Evolutionary conservation across 1,284 basidiomycete genomes (phyloP).

Genomic region (Leccinum pallidistipes): DNA sequence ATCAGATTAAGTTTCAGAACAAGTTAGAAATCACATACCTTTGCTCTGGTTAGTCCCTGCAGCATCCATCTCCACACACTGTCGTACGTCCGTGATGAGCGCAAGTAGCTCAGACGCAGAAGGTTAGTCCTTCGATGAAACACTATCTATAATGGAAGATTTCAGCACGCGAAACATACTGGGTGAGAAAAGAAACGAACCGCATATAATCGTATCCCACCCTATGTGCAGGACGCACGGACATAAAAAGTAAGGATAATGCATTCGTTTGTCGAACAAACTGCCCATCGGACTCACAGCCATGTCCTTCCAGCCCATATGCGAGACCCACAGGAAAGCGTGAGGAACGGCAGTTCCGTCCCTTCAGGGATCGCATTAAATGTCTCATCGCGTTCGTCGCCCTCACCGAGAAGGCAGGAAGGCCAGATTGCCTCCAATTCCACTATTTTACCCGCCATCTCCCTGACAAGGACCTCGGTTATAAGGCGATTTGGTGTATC

Average conservation of each 20-base stretch:
- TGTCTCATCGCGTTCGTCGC: conserved; percentile 16
- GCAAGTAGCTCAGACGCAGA: conserved; percentile 65
- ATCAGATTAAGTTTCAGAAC: no score
- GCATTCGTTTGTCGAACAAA: conserved; percentile 67
- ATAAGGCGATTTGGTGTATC: no score
- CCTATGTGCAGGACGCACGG: neutral
- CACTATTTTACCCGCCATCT: no score
- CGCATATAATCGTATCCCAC: neutral
- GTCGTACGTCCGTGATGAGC: conserved; percentile 68
- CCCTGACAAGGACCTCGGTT: no score
- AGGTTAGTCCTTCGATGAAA: conserved; percentile 77
- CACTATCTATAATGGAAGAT: conserved; percentile 40
- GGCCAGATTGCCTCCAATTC: no score
- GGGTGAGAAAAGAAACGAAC: neutral
- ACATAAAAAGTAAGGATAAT: neutral
- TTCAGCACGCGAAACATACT: conserved; percentile 10
- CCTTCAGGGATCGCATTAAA: conserved; percentile 48
- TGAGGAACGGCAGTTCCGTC: conserved; percentile 77
- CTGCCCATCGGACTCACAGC: conserved; percentile 69
- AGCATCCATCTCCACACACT: conserved; percentile 70
- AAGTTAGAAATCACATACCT: conserved; percentile 15
- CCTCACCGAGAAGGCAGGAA: conserved; percentile 8
- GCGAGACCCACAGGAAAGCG: conserved; percentile 35
- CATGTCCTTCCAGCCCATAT: conserved; percentile 86
- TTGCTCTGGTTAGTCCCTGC: conserved; percentile 53